Conservation (phyloP, 345 rosid genomes). For the Diplotaxis tenuifolia region DNA sequence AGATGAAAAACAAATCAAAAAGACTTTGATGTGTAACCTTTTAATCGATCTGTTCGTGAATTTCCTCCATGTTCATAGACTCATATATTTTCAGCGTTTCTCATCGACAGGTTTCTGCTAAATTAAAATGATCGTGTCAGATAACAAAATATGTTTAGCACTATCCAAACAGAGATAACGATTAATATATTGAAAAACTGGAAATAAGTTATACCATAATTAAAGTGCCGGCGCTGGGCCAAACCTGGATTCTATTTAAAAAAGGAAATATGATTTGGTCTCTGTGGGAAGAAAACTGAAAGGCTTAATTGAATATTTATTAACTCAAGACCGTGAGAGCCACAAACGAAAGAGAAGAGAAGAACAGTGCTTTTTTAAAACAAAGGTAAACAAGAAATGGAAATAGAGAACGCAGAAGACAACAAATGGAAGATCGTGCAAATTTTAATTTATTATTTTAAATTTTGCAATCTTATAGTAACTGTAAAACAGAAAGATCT, state of each 20-base stretch:
- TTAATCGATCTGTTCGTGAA: not conserved
- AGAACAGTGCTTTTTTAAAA: not conserved
- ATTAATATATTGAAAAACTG: not conserved
- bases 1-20: not conserved
- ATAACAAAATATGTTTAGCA: not conserved
- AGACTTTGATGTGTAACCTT: not conserved
- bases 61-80: not conserved
- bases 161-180: not conserved
- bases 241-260: not conserved
- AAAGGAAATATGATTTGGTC: not conserved
- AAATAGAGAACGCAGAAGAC: not conserved
- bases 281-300: not conserved
- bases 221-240: constrained; percentile 5
- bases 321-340: constrained; percentile 28
- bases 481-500: constrained; percentile 32
- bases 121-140: not conserved
- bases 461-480: constrained; percentile 16
- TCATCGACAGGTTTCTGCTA: not conserved
- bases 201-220: not conserved
- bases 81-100: not conserved
- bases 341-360: constrained; percentile 27
- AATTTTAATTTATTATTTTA: not conserved
- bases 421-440: constrained; percentile 26
- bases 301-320: not conserved
- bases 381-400: not conserved